Conservation (phyloP, 257 asterid species). For the Solanum bulbocastanum region DNA sequence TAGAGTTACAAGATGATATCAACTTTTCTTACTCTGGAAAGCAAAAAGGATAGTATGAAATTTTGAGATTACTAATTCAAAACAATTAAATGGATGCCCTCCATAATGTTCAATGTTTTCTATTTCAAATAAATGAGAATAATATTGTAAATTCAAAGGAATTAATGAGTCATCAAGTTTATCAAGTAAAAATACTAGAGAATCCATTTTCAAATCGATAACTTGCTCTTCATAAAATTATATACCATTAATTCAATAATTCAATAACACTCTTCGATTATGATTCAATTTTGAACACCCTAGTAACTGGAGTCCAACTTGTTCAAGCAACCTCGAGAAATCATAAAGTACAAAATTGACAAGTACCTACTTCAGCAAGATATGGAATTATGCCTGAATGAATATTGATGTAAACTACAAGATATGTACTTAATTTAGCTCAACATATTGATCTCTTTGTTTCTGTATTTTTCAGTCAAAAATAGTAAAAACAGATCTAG, state of each 20-base stretch:
- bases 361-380: background rate
- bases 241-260: background rate
- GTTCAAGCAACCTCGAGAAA: background rate
- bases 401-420: background rate
- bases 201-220: background rate
- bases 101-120: background rate
- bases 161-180: background rate
- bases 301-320: background rate
- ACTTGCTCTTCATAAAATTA: background rate
- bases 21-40: background rate
- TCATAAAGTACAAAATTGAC: background rate
- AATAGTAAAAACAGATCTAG: background rate
- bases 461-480: background rate
- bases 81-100: background rate
- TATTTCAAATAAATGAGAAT: background rate
- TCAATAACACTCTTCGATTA: background rate
- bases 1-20: background rate
- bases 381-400: background rate
- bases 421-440: background rate
- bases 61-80: background rate
- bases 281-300: background rate
- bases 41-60: background rate
- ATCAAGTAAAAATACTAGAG: background rate
- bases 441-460: background rate
- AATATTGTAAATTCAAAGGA: background rate